Evolutionary conservation across 2,329 filamentous ascomycete genomes (phyloP), one percentile per base, ranked within the genome.

Genomic region (Cladosporium phlei): DNA sequence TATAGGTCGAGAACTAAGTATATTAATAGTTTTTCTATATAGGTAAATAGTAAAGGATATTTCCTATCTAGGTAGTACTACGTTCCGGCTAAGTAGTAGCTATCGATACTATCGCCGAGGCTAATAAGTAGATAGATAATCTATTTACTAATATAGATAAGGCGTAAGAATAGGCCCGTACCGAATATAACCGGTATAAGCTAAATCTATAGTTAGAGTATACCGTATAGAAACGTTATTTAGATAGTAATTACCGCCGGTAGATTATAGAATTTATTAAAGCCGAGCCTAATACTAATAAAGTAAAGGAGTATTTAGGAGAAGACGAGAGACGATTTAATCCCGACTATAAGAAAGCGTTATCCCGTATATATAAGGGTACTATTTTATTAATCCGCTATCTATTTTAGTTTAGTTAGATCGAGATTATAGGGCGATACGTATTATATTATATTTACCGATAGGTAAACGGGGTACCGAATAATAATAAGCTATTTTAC

Each of bases 141-240:
- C 34, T 24, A 29, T 30, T 32, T 29, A 34, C 29, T 14, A 24
- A 44, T n/a, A 33, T 44, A 20, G 39, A 44, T 21, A 10, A 44
- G 27, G 39, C 19, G 29, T 20, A 44, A 25, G 32, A 44, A 7
- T 19, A 29, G 34, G 39, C 20, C 39, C 10, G 25, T 32, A 44
- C 21, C 20, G 17, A 44, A 30, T 29, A 29, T n/a, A 44, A 34
- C 27, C 29, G 39, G 20, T 44, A 44, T 19, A 29, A 44, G 19
- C 39, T 29, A 14, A 44, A 44, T 24, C 39, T 22, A 44, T 44
- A 29, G 29, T 44, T 44, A 16, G 39, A 44, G 32, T 22, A 44
- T 25, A 44, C 39, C 5, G 29, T 28, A 34, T 33, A 22, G 39
- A 29, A 44, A 29, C 35, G 35, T 38, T 21, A 38, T 38, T 38